Evolutionary conservation across 2,329 filamentous ascomycete genomes (phyloP), one percentile per base, ranked within the genome.

Genomic region (Leptographium wingfieldii): DNA sequence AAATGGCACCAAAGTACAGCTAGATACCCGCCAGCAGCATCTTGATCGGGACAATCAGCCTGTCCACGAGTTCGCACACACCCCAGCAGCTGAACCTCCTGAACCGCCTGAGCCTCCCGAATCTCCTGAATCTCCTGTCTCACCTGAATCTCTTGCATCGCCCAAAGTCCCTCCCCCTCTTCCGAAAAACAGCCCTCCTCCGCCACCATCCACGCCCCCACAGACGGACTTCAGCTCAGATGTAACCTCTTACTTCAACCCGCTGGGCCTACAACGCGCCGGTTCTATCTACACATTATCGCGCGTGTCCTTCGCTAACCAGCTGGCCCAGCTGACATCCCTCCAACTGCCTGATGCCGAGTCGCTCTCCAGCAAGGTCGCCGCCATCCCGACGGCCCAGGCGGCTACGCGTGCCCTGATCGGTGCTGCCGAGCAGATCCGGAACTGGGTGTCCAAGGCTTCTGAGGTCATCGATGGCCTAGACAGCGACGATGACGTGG

Each of bases 211-310:
- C 38, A 29, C 55, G 3, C 22, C 56, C 3, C 64, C 68, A 12
- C 72, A 72, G 62, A 31, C 52, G 25, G 74, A 78, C 35, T 80
- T 75, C 63, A 75, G 76, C 19, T 73, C 77, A 52, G 79, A 81
- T 59, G 73, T 80, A 38, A 74, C 77, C 48, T 77, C 80, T 46
- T 88, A 88, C 70, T 89, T 90, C 70, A 84, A 85, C 46, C 82
- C 83, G 5, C 77, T 83, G 52, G 82, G 82, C 27, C 76, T 84
- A 54, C 82, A 82, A 61, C 82, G 91, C 14, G 80, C 91, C 3
- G 88, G 88, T 51, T 97, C 92, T 43, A 91, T 97, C 66, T 96
- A 95, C 73, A 96, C 94, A 1, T 81, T 99, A 61, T 96, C 91
- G 2, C 84, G 92, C 53, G 88, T 87, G 40, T 96, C 92, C 7